Evolutionary conservation across 208 protist genomes (phyloP), one percentile per base, ranked within the genome.

Genomic region (Naegleria lovaniensis): DNA sequence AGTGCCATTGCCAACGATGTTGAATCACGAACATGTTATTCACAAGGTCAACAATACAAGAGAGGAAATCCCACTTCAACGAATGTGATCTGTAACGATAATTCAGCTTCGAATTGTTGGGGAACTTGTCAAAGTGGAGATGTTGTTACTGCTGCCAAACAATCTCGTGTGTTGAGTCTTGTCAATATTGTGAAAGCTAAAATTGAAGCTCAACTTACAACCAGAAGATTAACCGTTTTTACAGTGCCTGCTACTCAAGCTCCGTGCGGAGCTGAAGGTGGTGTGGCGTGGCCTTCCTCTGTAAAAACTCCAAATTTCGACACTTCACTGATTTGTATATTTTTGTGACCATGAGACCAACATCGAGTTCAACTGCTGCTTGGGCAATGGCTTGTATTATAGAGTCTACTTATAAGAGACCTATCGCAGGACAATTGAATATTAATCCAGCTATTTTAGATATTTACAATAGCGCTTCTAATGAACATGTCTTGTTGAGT

Each of bases 111-210:
- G 51, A 38, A 88, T 88, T 88, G 85, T 36, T 88, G 55, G 5
- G 85, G 85, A 48, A 88, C 85, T 59, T 88, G 85, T 88, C 51
- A 29, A 58, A 58, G 41, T 38, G 43, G 25, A 88, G 41, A 40
- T n/a, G 33, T 39, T 16, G 5, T 13, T 19, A 58, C 41, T 15
- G 38, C 33, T 29, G 36, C 9, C 19, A 58, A 88, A 58, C 6
- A 16, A 88, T 2, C 16, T 36, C 29, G 16, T 36, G 67, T 79
- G 67, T 0, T 88, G 4, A 58, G 55, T 33, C 33, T 15, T 38
- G 19, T 88, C 2, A 9, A 29, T 22, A 6, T 6, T 58, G 41
- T 88, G 25, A 48, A 88, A 29, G 43, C 39, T 58, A 88, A 36
- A 39, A 43, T 88, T 58, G 6, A 16, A 36, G 1, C 33, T 39